phyloP scores from a whole-genome alignment of 805 yeast species.

The Yarrowia porcina region DNA sequence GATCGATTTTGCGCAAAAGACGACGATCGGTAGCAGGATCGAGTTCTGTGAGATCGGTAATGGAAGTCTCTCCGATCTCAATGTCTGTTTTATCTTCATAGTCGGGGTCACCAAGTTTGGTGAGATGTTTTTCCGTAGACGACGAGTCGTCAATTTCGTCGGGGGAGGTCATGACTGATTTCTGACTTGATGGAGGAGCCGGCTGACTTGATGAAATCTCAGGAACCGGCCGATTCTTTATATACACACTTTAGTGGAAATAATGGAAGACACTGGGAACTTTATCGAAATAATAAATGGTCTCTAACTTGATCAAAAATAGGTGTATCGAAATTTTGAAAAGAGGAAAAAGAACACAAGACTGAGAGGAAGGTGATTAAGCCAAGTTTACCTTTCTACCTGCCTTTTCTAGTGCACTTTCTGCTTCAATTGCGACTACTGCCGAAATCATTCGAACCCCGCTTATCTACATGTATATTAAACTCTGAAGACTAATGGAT shows the following conservation, averaged over 20 bases:
- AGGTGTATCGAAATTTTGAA: neutral
- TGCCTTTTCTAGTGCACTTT: too few relatives aligned
- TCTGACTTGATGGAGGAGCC: too few relatives aligned
- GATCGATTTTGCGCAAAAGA: neutral
- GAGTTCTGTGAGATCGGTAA: neutral
- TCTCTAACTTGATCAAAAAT: neutral
- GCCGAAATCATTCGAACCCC: neutral
- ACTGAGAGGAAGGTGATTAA: neutral
- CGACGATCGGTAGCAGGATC: neutral
- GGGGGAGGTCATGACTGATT: too few relatives aligned
- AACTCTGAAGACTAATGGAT: neutral
- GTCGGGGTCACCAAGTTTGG: neutral
- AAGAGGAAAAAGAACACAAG: neutral
- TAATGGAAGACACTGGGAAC: neutral
- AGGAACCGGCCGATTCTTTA: neutral
- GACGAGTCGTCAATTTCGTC: neutral
- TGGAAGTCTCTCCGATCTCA: neutral
- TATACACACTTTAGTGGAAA: neutral
- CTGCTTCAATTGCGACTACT: too few relatives aligned
- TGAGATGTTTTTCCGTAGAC: neutral
- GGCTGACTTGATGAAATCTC: too few relatives aligned
- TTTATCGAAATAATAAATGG: neutral
- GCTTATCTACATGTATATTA: neutral
- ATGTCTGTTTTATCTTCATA: neutral
- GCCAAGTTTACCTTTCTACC: neutral